Base-by-base conservation (phyloP, 495 filamentous ascomycete genomes). In the Penicillium flavigenum region DNA sequence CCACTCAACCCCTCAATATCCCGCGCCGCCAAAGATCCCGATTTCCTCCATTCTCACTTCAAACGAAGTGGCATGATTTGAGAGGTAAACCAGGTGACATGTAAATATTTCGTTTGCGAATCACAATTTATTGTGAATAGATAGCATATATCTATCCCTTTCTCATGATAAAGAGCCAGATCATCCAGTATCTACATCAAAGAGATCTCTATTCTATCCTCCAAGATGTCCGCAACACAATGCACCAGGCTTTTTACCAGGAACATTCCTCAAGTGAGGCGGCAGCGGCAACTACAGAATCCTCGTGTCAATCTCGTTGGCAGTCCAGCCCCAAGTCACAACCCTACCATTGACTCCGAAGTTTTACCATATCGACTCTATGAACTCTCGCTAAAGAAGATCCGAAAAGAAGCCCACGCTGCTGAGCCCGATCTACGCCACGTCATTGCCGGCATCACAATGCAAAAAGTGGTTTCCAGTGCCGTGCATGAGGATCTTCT, bases 311-410 rank as follows among this genome's bases (percentile, higher is more conserved):
- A 58, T 11, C 16, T 60, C 3, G 47, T 62, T 19, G 42, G 59
- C 22, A 39, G 20, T 45, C 31, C 56, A 10, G 12, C 9, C 9
- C 54, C 63, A 45, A 57, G 36, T 3, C 50, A 54, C 19, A 63
- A 63, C 17, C 60, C 60, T 12, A 31, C 63, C n/a, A 51, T 47
- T 14, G 63, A 64, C 48, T 63, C 63, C 20, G 66, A 66, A 14
- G 60, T 61, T 26, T 56, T 68, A 17, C 63, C 66, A 26, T 66
- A 63, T 48, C 58, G 63, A 46, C 56, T 68, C 17, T 68, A 62
- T 27, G 58, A 66, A 26, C 56, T 68, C 3, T 68, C 66, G 0
- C 42, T 68, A n/a, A 54, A 62, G 50, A 68, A 68, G 36, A 68
- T 68, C 11, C 58, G 63, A 46, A 63, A 66, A 48, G 63, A 68